A percentile compares a stretch with the other conserved stretches of the same genome.
These are phyloP conservation scores for Linanthus parryae DNA, from an alignment of 148 eudicot genomes.

Conservation along the genomic window DNA sequence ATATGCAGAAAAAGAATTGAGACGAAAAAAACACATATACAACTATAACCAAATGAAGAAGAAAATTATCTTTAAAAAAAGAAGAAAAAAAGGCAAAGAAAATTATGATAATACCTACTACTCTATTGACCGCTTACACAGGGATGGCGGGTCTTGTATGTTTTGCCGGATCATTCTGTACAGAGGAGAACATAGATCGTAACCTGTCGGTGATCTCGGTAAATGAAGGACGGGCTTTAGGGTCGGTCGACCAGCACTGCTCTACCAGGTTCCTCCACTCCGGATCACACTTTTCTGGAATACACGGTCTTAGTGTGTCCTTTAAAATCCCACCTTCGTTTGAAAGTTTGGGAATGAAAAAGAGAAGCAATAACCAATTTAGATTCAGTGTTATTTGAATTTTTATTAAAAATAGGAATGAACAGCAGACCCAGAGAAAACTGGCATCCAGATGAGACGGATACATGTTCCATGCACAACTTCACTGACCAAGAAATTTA, in stretches of 20 bases:
- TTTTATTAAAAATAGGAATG: too few species aligned
- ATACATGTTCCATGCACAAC: too few species aligned
- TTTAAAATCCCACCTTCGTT: constrained; percentile 75
- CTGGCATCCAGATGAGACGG: too few species aligned
- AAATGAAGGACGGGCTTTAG: constrained; percentile 69
- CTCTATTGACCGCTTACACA: too few species aligned
- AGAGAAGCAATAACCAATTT: background rate
- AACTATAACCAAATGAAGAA: too few species aligned
- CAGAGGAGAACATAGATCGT: constrained; percentile 47
- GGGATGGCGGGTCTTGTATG: constrained; percentile 8
- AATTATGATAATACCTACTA: too few species aligned
- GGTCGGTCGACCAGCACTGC: constrained; percentile 79
- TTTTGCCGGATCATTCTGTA: constrained; percentile 32
- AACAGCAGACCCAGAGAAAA: too few species aligned
- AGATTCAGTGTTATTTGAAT: constrained; percentile 1
- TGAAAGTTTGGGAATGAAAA: constrained; percentile 1
- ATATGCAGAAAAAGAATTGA: too few species aligned
- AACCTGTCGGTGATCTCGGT: constrained; percentile 59
- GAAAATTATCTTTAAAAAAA: too few species aligned
- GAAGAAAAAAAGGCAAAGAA: too few species aligned
- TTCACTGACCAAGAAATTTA: too few species aligned
- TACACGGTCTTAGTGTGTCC: constrained; percentile 71
- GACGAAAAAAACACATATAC: too few species aligned
- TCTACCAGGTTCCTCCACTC: constrained; percentile 87
- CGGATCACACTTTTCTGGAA: constrained; percentile 69